Percentiles rank a stretch among this genome's conserved stretches.
Evolutionary conservation across 169 alveolate species (phyloP).

Genomic region (Babesia ovata): DNA sequence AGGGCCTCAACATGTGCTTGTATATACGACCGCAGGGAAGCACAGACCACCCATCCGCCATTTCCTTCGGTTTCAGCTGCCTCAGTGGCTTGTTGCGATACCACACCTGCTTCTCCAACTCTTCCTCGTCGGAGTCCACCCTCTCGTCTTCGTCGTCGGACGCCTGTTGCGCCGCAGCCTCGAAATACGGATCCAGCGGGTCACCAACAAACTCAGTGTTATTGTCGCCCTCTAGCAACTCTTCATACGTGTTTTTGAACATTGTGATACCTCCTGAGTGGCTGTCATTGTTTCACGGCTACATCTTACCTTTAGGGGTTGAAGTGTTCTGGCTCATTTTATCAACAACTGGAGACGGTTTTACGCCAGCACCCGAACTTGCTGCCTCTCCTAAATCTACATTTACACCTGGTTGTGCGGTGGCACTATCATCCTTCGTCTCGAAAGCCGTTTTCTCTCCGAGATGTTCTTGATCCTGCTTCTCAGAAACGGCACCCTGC

Average conservation of each 20-base stretch:
- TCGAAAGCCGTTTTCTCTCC: not conserved
- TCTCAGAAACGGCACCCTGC: not conserved
- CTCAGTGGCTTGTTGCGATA: slow-evolving; percentile 21
- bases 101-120: slow-evolving; percentile 43
- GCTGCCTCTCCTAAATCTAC: not conserved
- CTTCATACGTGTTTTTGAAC: not conserved
- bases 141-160: slow-evolving; percentile 3
- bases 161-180: slow-evolving; percentile 1
- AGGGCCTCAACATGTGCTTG: slow-evolving; percentile 53
- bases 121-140: slow-evolving; percentile 11
- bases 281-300: not conserved
- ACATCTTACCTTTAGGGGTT: not conserved
- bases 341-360: not conserved
- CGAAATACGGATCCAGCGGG: slow-evolving; percentile 45
- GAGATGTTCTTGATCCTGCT: not conserved
- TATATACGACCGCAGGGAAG: slow-evolving; percentile 61
- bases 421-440: no score
- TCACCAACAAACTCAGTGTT: not conserved
- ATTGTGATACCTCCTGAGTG: not conserved
- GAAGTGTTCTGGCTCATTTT: not conserved
- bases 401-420: no score
- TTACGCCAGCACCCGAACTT: not conserved
- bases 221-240: not conserved
- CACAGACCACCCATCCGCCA: slow-evolving; percentile 67
- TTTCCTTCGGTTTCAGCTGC: slow-evolving; percentile 25